Evolutionary conservation across 2,329 filamentous ascomycete species (phyloP), one percentile per base, ranked within the genome.

Genomic region (Trichoderma sp.): DNA sequence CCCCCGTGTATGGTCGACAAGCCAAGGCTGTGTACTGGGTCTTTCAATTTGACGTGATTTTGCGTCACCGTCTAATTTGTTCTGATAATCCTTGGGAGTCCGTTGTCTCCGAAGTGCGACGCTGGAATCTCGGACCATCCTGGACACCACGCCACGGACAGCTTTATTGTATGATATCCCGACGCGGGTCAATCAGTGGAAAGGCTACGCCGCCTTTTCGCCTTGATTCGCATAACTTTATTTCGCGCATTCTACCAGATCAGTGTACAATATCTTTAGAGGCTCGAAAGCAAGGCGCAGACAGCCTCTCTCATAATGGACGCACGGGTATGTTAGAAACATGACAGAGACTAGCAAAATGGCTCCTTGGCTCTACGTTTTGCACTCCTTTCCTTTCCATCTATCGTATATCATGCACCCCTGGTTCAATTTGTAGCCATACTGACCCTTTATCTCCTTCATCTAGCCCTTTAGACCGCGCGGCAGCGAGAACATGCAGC

Each of bases 401-500:
- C 29, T 7, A 18, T 65, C 3, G 9, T 21, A 38, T 65, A 9
- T n/a, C 14, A 8, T 38, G 12, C 7, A 4, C 8, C 50, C 27
- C 31, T 41, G 14, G 21, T 29, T 53, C 18, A 16, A 27, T 6
- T 14, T 21, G 33, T 18, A 21, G 12, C 31, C 8, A 65, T 16
- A 31, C 75, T 76, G 35, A 69, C 41, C 12, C 41, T 38, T n/a
- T 18, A 16, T 41, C 14, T 21, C n/a, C 31, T 74, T 24, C 71
- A 63, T 75, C 60, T 75, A 87, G 85, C 85, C 85, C 75, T 84
- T 83, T 75, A 83, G 85, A 80, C 83, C 83, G 74, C 84, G 84
- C 77, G 83, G 83, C 90, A 93, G 84, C 72, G 84, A 87, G 76
- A 89, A 89, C 79, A 91, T 91, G 82, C 86, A 79, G 29, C 81